Evolutionary conservation across 805 yeast genomes (phyloP).

Genomic region (Blastobotrys chiropterorum): DNA sequence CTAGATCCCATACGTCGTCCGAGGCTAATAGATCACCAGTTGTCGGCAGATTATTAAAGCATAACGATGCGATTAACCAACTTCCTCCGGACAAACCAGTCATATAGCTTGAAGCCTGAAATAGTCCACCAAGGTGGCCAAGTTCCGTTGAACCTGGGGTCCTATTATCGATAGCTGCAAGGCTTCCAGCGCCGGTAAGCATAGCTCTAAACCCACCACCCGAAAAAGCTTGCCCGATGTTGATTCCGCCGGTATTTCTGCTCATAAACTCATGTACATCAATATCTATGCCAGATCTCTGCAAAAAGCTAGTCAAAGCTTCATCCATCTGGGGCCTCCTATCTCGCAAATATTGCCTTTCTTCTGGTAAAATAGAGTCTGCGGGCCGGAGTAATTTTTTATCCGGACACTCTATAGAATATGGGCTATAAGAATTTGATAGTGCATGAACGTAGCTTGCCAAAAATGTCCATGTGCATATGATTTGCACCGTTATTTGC

Average conservation of each 20-base stretch:
- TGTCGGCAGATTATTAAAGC: conserved; percentile 63
- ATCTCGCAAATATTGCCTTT: conserved; percentile 20
- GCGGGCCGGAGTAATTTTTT: conserved; percentile 9
- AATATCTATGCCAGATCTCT: conserved; percentile 40
- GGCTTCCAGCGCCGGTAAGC: conserved; percentile 74
- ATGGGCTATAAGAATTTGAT: neutral
- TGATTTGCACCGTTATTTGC: neutral
- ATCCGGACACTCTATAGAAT: neutral
- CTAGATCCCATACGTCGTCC: conserved; percentile 58
- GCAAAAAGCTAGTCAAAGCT: conserved; percentile 38
- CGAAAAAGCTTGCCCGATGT: conserved; percentile 47
- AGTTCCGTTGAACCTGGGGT: conserved; percentile 46
- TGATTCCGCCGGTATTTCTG: conserved; percentile 15
- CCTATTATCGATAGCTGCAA: conserved; percentile 72
- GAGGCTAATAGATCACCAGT: conserved; percentile 49
- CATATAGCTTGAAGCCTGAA: conserved; percentile 62
- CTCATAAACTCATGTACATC: conserved; percentile 32
- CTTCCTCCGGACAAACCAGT: conserved; percentile 79
- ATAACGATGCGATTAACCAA: conserved; percentile 68
- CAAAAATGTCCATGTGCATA: neutral
- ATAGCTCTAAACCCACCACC: conserved; percentile 94
- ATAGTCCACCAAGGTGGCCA: conserved; percentile 60
- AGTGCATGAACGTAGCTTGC: neutral
- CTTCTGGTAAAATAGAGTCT: conserved; percentile 11
- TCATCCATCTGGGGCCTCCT: conserved; percentile 15